These are phyloP conservation scores for Rosa persica DNA, from an alignment of 306 rosid species.

Conservation along the genomic window DNA sequence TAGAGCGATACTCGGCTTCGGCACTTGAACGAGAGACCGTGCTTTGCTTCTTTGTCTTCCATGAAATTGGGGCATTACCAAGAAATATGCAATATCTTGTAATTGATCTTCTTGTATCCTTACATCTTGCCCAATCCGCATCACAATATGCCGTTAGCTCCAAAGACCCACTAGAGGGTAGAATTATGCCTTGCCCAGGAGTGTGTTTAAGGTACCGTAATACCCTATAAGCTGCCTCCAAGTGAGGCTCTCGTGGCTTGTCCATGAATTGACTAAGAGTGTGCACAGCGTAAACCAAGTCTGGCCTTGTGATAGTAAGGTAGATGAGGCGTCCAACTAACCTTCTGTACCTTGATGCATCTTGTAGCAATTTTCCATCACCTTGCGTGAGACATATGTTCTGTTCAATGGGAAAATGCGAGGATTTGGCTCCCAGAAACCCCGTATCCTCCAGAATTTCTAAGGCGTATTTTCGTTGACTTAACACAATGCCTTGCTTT, in stretches of 20 bases:
- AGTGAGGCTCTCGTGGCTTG: background rate
- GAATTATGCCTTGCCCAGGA: background rate
- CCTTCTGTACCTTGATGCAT: background rate
- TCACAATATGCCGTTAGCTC: background rate
- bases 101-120: slow-evolving; percentile 4
- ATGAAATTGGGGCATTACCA: background rate
- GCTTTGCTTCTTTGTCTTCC: slow-evolving; percentile 6
- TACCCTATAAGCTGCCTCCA: background rate
- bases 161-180: background rate
- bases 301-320: background rate
- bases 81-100: background rate
- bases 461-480: background rate
- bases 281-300: background rate
- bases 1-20: background rate
- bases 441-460: background rate
- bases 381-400: background rate
- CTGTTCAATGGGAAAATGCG: background rate
- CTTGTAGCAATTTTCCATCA: background rate
- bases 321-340: background rate
- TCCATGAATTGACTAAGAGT: background rate
- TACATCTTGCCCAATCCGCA: background rate
- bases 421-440: background rate
- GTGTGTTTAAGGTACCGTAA: background rate
- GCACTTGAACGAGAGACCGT: slow-evolving; percentile 1
- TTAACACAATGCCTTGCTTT: background rate